A percentile compares a stretch with the other conserved stretches of the same genome.
These are phyloP conservation scores for Pleurotus pulmonarius DNA, from an alignment of 768 basidiomycete species.

Conservation along the genomic window DNA sequence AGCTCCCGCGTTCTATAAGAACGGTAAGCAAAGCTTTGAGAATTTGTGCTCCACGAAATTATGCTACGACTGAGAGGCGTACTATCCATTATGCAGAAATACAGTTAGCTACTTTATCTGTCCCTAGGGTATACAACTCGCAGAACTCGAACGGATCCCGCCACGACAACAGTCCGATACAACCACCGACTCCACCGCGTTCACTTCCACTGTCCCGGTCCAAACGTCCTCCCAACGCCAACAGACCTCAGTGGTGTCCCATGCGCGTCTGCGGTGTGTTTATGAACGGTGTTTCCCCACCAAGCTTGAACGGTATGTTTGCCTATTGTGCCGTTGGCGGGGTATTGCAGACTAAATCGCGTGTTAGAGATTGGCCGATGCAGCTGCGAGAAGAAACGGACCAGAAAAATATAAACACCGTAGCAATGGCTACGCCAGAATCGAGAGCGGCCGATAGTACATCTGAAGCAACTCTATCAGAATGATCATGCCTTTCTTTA, in stretches of 20 bases:
- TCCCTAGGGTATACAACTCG: no score
- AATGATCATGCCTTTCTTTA: background rate
- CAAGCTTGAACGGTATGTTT: constrained; percentile 7
- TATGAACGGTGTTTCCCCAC: constrained; percentile 24
- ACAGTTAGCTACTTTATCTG: no score
- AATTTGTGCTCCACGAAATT: no score
- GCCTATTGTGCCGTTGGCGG: constrained; percentile 8
- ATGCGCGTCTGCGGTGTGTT: constrained; percentile 36
- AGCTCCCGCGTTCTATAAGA: no score
- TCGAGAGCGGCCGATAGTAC: constrained; percentile 59
- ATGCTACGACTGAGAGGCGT: no score
- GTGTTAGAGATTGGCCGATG: background rate
- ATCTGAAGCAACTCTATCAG: constrained; percentile 24
- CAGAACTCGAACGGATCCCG: no score
- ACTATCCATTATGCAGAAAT: no score
- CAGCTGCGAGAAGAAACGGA: background rate
- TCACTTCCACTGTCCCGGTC: constrained; percentile 10
- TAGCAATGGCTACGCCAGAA: constrained; percentile 45
- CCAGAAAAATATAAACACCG: constrained; percentile 25
- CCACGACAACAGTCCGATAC: no score
- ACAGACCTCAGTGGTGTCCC: constrained; percentile 30
- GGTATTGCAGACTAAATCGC: constrained; percentile 8
- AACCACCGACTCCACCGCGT: no score
- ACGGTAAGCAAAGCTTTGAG: no score
- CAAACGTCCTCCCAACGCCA: constrained; percentile 23